Evolutionary conservation across 176 grass and related monocot species (phyloP).

Genomic region (Tillandsia leiboldiana): DNA sequence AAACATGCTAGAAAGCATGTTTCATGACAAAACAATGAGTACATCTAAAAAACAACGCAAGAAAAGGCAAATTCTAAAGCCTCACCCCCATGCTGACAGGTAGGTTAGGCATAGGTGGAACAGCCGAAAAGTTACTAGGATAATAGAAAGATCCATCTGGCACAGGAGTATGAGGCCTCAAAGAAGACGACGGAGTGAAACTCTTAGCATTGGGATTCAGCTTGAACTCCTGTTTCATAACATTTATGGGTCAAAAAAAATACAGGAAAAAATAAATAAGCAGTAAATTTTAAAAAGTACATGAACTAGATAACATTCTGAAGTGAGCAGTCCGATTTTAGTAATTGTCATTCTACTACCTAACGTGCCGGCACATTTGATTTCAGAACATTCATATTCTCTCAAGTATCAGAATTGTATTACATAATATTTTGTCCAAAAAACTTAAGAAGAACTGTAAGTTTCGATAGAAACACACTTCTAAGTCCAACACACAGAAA

Average conservation of each 20-base stretch:
- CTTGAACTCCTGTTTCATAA: conserved; percentile 53
- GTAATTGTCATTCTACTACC: too few species aligned
- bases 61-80: conserved; percentile 4
- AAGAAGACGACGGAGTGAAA: conserved; percentile 40
- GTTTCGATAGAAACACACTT: too few species aligned
- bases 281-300: background rate
- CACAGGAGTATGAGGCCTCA: conserved; percentile 30
- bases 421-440: too few species aligned
- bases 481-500: too few species aligned
- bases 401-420: too few species aligned
- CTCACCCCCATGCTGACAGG: conserved; percentile 57
- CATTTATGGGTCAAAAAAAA: background rate
- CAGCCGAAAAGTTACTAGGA: conserved; percentile 34
- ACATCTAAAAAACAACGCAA: background rate
- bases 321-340: too few species aligned
- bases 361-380: too few species aligned
- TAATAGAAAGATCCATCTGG: conserved; percentile 63
- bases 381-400: too few species aligned
- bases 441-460: too few species aligned
- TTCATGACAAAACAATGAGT: too few species aligned
- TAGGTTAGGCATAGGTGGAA: conserved; percentile 38
- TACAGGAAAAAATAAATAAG: background rate
- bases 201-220: conserved; percentile 61
- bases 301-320: too few species aligned
- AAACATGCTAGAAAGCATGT: too few species aligned